Base-by-base conservation (phyloP, 2,329 filamentous ascomycete genomes). In the Hymenoscyphus albidus region DNA sequence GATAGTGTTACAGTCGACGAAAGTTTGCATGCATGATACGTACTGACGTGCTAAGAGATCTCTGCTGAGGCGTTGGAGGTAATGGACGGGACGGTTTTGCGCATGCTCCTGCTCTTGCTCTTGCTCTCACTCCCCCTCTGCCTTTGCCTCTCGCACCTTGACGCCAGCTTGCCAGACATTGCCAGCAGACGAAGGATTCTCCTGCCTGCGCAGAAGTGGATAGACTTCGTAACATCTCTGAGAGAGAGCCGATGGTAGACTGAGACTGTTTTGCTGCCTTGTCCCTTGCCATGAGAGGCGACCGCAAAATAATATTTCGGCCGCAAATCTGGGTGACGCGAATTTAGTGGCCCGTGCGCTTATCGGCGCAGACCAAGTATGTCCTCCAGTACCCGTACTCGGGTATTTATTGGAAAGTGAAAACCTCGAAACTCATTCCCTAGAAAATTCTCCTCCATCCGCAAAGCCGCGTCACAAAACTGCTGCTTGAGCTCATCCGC, bases 131-230 rank as follows among this genome's bases (percentile, higher is more conserved):
- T 10, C 9, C 35, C 35, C 35, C 35, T 35, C 35, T 35, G 35
- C 35, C 35, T 35, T 35, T 35, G 35, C 35, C 35, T 35, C 9
- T 35, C 35, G n/a, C 31, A 59, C 57, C 54, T 4, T 61, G 60
- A 61, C 59, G 60, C 35, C 62, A 51, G 66, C 62, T 71, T 58
- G 68, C 63, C 7, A 68, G 60, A 65, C 72, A 74, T 67, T 65
- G 66, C 67, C 68, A 71, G 62, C 72, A 74, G 16, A 73, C 59
- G 65, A 68, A 69, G 27, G 66, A 42, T 59, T 66, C 58, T 13
- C 54, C 42, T n/a, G 48, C 62, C 18, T 65, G 62, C 44, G 42
- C 65, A 38, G 64, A 64, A 27, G 62, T 38, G 40, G 60, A 58
- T 27, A 66, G 63, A 58, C 64, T 61, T 9, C 66, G 67, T 22